Conservation (phyloP, 345 rosid genomes). For the Ricinus communis region DNA sequence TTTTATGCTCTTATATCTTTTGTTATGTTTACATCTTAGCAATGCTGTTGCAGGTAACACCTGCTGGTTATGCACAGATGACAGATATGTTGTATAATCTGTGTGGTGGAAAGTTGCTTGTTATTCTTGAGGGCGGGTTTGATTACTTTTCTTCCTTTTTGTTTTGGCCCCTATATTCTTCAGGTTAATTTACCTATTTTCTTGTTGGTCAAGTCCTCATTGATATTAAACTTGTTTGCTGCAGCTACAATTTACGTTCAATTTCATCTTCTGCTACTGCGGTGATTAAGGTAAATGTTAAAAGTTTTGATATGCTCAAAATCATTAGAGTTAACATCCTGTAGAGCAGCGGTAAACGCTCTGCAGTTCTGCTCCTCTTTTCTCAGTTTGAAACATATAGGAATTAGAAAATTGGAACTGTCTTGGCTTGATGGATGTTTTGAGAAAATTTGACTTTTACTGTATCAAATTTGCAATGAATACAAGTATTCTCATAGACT, state of each 20-base stretch:
- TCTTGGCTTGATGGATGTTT: background rate
- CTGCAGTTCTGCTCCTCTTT: background rate
- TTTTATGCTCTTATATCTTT: background rate
- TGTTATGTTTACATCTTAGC: background rate
- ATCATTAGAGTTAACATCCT: background rate
- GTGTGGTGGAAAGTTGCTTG: constrained; percentile 81
- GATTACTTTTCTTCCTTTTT: constrained; percentile 14
- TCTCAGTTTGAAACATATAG: background rate
- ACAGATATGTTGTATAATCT: constrained; percentile 64
- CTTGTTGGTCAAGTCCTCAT: background rate
- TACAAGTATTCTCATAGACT: background rate
- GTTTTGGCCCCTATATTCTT: constrained; percentile 9
- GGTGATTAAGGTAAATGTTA: constrained; percentile 73
- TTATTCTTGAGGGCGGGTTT: constrained; percentile 97
- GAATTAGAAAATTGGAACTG: background rate
- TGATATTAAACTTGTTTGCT: constrained; percentile 9
- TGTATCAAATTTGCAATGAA: background rate
- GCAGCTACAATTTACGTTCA: constrained; percentile 96
- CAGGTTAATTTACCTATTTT: background rate
- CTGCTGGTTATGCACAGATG: constrained; percentile 88
- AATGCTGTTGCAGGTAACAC: constrained; percentile 59
- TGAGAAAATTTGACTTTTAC: background rate
- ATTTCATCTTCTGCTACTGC: constrained; percentile 94
- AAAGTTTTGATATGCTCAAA: constrained; percentile 1
- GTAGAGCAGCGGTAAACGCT: background rate